Evolutionary conservation across 1,284 basidiomycete species (phyloP).

Genomic region (Cutaneotrichosporon sp.): DNA sequence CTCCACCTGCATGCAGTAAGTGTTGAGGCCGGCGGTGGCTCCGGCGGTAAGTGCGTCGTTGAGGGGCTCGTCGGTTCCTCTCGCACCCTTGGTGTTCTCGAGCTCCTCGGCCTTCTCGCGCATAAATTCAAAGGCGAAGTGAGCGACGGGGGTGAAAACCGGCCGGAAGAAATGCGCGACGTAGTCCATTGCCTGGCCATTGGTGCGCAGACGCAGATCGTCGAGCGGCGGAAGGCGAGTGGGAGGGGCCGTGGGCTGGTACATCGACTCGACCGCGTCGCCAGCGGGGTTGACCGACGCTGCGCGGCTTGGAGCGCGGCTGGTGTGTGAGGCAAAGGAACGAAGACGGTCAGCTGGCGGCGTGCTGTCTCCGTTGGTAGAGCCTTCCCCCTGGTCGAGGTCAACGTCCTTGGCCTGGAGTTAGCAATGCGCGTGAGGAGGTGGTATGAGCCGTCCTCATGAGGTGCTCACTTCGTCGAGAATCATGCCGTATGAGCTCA

Average conservation of each 20-base stretch:
- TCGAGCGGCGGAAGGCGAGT: constrained; percentile 4
- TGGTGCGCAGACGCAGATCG: constrained; percentile 19
- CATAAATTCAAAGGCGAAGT: constrained; percentile 30
- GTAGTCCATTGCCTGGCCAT: constrained; percentile 37
- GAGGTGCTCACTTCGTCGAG: constrained; percentile 8
- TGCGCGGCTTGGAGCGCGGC: constrained; percentile 6
- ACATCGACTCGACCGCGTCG: constrained; percentile 10
- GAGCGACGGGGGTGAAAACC: constrained; percentile 38
- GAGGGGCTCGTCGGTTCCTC: constrained; percentile 5
- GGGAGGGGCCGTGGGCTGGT: background rate
- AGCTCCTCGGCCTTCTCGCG: constrained; percentile 10
- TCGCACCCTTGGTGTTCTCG: background rate
- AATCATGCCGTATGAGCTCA: background rate
- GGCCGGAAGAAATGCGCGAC: constrained; percentile 41
- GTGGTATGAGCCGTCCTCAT: background rate
- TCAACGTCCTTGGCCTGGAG: background rate
- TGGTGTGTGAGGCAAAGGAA: background rate
- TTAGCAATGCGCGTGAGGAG: background rate
- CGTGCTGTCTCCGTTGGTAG: constrained; percentile 1
- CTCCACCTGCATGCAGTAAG: constrained; percentile 4
- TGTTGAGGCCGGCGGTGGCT: constrained; percentile 16
- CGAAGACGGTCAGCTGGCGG: background rate
- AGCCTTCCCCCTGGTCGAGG: background rate
- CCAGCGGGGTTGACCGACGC: background rate
- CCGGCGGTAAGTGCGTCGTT: constrained; percentile 3